Conservation (phyloP, 1,284 basidiomycete genomes). For the Ceraceosorus bombacis region DNA sequence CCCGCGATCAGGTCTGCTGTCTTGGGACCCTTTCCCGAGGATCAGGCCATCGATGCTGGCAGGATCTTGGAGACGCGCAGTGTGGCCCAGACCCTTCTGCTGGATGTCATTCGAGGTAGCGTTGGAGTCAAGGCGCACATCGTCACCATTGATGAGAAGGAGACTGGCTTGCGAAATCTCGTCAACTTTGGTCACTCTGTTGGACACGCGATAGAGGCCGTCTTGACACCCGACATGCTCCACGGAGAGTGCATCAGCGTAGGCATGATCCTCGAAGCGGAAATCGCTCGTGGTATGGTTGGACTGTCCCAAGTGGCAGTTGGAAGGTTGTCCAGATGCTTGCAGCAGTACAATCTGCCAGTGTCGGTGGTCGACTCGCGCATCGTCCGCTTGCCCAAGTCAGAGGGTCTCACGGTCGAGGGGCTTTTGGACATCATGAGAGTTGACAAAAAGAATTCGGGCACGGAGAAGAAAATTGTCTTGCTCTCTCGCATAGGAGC, state of each 20-base stretch:
- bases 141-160: conserved; percentile 47
- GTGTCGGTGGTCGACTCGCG: conserved; percentile 40
- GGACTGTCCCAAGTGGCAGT: conserved; percentile 45
- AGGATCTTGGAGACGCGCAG: conserved; percentile 39
- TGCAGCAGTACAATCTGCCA: conserved; percentile 43
- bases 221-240: conserved; percentile 45
- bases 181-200: conserved; percentile 49
- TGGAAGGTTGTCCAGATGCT: conserved; percentile 38
- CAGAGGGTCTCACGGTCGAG: conserved; percentile 65
- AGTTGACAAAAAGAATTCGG: conserved; percentile 97
- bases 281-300: conserved; percentile 38
- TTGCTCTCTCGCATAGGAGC: conserved; percentile 81
- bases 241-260: conserved; percentile 47
- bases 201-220: conserved; percentile 47
- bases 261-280: conserved; percentile 47
- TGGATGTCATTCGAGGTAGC: conserved; percentile 47
- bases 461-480: conserved; percentile 80
- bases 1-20: conserved; percentile 43
- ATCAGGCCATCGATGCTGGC: conserved; percentile 27
- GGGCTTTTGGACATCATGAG: conserved; percentile 79
- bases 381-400: conserved; percentile 59
- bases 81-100: conserved; percentile 38
- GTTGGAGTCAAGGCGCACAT: conserved; percentile 48
- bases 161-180: conserved; percentile 47
- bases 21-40: conserved; percentile 28